phyloP scores from a whole-genome alignment of 768 basidiomycete species.

The Psilocybe cyanescens region DNA sequence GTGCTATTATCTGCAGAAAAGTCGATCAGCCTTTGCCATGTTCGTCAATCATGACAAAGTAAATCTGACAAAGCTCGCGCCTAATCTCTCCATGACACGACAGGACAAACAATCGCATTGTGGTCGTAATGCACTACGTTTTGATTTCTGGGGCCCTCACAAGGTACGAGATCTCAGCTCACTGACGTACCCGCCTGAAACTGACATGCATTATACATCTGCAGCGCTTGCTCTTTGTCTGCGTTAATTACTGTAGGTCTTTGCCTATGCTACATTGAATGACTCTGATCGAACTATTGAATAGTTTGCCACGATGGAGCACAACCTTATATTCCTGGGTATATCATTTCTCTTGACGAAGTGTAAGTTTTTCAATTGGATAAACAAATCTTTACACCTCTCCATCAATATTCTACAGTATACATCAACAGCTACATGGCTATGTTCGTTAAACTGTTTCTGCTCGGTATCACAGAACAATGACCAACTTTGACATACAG shows the following conservation, averaged over 20 bases:
- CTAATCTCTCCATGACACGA: background rate
- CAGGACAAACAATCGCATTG: slow-evolving; percentile 17
- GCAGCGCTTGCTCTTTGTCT: slow-evolving; percentile 19
- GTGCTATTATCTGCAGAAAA: slow-evolving; percentile 19
- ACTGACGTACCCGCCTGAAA: background rate
- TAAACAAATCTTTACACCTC: background rate
- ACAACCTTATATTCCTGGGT: slow-evolving; percentile 17
- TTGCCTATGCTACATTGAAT: no score
- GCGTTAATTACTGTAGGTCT: slow-evolving; percentile 13
- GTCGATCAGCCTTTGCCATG: slow-evolving; percentile 14
- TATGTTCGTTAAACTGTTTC: slow-evolving; percentile 3
- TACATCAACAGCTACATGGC: slow-evolving; percentile 13
- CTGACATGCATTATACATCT: background rate
- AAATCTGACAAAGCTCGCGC: background rate
- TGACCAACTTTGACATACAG: background rate
- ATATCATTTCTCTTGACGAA: slow-evolving; percentile 18
- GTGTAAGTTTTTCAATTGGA: background rate
- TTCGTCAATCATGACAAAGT: background rate
- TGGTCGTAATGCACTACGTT: slow-evolving; percentile 18
- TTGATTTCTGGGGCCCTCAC: slow-evolving; percentile 18
- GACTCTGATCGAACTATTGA: background rate
- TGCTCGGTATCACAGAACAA: background rate
- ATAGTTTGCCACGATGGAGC: slow-evolving; percentile 15
- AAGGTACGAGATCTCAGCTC: background rate
- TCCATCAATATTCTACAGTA: background rate